Percentiles rank a stretch among this genome's conserved stretches.
phyloP scores from a whole-genome alignment of 306 rosid genomes.

The Vigna angularis region DNA sequence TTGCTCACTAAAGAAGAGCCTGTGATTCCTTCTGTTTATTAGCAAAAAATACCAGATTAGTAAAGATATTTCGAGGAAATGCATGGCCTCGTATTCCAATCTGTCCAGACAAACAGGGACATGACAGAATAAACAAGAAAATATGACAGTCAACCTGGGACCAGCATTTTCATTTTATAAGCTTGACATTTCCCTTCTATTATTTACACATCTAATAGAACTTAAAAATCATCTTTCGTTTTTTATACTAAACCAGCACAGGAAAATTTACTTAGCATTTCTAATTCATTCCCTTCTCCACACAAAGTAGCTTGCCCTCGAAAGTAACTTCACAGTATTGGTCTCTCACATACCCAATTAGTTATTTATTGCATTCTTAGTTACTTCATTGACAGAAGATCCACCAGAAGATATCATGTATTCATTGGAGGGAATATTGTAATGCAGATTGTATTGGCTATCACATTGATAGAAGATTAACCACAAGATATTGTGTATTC shows the following conservation, averaged over 20 bases:
- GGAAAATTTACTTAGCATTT: constrained; percentile 17
- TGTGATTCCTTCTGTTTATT: too few species aligned
- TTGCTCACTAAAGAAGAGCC: not conserved
- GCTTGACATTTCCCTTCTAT: not conserved
- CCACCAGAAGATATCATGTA: too few species aligned
- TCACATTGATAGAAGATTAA: too few species aligned
- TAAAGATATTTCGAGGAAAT: not conserved
- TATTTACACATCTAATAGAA: constrained; percentile 15
- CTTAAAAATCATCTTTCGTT: not conserved
- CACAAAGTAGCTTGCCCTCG: constrained; percentile 22
- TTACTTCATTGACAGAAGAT: too few species aligned
- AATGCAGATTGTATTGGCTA: too few species aligned
- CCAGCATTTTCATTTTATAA: not conserved
- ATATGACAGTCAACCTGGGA: not conserved
- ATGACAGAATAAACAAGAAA: constrained; percentile 3
- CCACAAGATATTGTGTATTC: too few species aligned
- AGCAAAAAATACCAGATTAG: not conserved
- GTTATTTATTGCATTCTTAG: too few species aligned
- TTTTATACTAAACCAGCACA: constrained; percentile 12
- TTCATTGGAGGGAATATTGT: too few species aligned
- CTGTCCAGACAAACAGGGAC: constrained; percentile 1
- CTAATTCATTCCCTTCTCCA: constrained; percentile 12
- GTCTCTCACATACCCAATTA: not conserved
- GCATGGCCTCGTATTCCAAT: not conserved
- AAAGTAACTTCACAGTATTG: constrained; percentile 21